phyloP scores from a whole-genome alignment of 176 grass and related monocot species.

The Cymbopogon citratus region DNA sequence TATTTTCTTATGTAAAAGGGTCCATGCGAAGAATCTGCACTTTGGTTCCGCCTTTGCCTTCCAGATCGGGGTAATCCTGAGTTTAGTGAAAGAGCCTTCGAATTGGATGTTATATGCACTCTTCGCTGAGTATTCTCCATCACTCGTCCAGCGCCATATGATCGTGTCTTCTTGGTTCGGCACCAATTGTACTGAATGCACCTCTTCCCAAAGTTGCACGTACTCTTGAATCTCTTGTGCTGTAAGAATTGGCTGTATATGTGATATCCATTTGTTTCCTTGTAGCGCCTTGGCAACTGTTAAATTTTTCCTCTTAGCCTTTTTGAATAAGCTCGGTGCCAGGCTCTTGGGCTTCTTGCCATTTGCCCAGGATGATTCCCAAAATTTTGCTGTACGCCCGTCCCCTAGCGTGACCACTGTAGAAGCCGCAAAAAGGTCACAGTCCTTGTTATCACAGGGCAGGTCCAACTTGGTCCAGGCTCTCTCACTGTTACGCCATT shows the following conservation, averaged over 20 bases:
- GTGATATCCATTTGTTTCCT: fast-evolving
- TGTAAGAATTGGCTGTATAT: fast-evolving
- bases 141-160: fast-evolving
- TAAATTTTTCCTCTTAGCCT: background rate
- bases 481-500: background rate
- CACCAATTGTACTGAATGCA: fast-evolving
- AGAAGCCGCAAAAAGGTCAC: fast-evolving
- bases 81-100: too few species aligned
- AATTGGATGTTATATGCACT: too few species aligned
- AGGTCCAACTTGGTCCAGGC: fast-evolving
- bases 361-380: fast-evolving
- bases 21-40: too few species aligned
- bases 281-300: fast-evolving
- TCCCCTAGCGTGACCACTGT: fast-evolving
- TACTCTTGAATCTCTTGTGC: fast-evolving
- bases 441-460: fast-evolving
- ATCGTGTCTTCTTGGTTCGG: fast-evolving
- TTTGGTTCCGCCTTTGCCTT: too few species aligned
- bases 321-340: fast-evolving
- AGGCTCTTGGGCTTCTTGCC: fast-evolving
- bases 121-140: background rate
- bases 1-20: too few species aligned
- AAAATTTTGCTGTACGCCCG: background rate
- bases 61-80: too few species aligned
- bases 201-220: fast-evolving